These are phyloP conservation scores for Diaporthe destruens DNA, from an alignment of 2,329 filamentous ascomycete species.

Conservation along the genomic window DNA sequence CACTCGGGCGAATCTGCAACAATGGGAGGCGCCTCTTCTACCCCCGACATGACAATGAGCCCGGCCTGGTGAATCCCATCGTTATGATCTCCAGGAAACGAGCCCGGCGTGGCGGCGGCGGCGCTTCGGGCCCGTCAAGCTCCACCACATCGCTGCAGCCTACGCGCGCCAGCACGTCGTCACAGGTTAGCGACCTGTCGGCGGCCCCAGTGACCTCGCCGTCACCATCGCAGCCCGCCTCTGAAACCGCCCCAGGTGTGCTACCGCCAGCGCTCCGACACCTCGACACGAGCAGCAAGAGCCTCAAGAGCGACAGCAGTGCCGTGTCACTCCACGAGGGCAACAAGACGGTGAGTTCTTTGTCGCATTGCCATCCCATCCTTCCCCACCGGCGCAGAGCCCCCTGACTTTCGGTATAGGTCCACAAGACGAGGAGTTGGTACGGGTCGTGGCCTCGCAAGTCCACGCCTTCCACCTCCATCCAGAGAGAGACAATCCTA, in stretches of 20 bases:
- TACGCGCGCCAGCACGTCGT: slow-evolving; percentile 40
- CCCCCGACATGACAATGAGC: slow-evolving; percentile 6
- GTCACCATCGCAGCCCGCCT: slow-evolving; percentile 35
- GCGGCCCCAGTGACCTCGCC: slow-evolving; percentile 35
- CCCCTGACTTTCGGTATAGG: slow-evolving; percentile 50
- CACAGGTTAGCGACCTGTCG: slow-evolving; percentile 39
- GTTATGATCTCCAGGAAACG: slow-evolving; percentile 59
- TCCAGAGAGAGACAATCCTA: slow-evolving; percentile 72
- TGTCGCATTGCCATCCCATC: background rate
- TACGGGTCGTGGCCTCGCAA: slow-evolving; percentile 74
- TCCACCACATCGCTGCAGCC: slow-evolving; percentile 44
- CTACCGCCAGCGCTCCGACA: slow-evolving; percentile 30
- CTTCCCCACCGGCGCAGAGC: background rate
- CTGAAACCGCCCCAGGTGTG: slow-evolving; percentile 14
- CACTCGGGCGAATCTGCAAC: slow-evolving; percentile 12
- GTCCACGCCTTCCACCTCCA: slow-evolving; percentile 69
- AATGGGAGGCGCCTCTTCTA: background rate
- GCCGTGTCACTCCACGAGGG: slow-evolving; percentile 16
- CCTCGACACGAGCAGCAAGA: slow-evolving; percentile 33
- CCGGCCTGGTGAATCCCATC: slow-evolving; percentile 24
- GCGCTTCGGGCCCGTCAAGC: slow-evolving; percentile 43
- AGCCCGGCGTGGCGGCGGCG: slow-evolving; percentile 51
- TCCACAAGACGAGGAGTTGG: slow-evolving; percentile 69
- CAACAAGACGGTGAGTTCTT: slow-evolving; percentile 33
- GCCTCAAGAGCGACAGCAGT: slow-evolving; percentile 30